These are phyloP conservation scores for Gloeopeniophorella convolvens DNA, from an alignment of 768 basidiomycete genomes.

Conservation along the genomic window DNA sequence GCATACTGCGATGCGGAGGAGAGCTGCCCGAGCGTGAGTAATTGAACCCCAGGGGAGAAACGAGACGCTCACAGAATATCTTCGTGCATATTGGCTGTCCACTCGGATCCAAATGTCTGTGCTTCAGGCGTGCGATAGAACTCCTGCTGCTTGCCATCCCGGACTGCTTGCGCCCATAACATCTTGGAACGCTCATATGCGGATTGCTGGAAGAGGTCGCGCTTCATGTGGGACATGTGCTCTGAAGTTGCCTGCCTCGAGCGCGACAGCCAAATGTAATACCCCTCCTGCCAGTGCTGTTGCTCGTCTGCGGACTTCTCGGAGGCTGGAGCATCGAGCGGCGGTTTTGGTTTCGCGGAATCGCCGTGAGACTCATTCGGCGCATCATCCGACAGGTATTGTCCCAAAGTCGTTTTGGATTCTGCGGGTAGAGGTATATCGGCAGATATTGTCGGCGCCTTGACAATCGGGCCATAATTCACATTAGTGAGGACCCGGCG, in stretches of 20 bases:
- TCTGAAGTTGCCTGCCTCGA: slow-evolving; percentile 47
- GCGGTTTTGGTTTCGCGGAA: too few relatives aligned
- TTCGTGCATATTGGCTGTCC: slow-evolving; percentile 16
- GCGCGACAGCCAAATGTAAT: slow-evolving; percentile 65
- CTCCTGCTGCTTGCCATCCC: slow-evolving; percentile 35
- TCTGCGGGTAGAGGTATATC: slow-evolving; percentile 16
- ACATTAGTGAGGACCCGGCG: slow-evolving; percentile 21
- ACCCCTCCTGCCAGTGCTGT: slow-evolving; percentile 68
- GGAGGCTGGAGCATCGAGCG: not conserved
- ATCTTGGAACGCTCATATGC: slow-evolving; percentile 36
- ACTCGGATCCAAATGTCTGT: slow-evolving; percentile 14
- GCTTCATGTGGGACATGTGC: slow-evolving; percentile 53
- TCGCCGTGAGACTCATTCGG: slow-evolving; percentile 1
- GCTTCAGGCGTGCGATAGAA: slow-evolving; percentile 12
- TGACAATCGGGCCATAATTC: slow-evolving; percentile 10
- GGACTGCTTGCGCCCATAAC: slow-evolving; percentile 44
- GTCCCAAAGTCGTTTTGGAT: slow-evolving; percentile 19
- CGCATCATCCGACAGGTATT: slow-evolving; percentile 28
- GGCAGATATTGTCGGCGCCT: slow-evolving; percentile 13
- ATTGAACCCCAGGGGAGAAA: not conserved
- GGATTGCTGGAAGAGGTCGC: slow-evolving; percentile 47
- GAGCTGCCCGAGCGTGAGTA: slow-evolving; percentile 3
- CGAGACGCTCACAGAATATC: slow-evolving; percentile 14
- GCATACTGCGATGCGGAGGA: slow-evolving; percentile 34
- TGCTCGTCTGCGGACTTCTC: slow-evolving; percentile 29